These are phyloP conservation scores for Arbutus unedo DNA, from an alignment of 148 eudicot genomes.

Conservation along the genomic window DNA sequence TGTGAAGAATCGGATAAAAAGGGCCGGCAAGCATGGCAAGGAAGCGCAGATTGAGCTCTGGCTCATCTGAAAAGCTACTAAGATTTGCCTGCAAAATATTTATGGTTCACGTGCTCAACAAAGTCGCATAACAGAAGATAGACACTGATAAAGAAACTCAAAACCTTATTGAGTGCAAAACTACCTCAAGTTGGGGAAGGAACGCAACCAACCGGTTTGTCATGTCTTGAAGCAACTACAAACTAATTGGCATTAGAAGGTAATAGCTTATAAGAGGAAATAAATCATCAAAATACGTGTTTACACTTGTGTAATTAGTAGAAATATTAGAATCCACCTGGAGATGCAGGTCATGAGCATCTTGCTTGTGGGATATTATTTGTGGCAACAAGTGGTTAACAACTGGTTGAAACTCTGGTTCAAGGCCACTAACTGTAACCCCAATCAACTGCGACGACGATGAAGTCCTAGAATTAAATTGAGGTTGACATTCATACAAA, in stretches of 20 bases:
- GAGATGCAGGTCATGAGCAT: slow-evolving; percentile 57
- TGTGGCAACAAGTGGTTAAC: slow-evolving; percentile 62
- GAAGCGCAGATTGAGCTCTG: slow-evolving; percentile 56
- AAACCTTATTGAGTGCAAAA: slow-evolving; percentile 7
- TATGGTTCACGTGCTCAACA: slow-evolving; percentile 14
- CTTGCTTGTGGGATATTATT: slow-evolving; percentile 64
- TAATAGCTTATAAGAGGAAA: slow-evolving; percentile 8
- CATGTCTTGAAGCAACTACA: slow-evolving; percentile 84
- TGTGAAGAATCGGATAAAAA: slow-evolving; percentile 65
- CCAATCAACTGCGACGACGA: slow-evolving; percentile 64
- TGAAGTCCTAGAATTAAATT: slow-evolving; percentile 4
- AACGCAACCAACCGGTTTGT: slow-evolving; percentile 55
- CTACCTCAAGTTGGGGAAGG: slow-evolving; percentile 86
- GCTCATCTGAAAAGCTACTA: slow-evolving; percentile 54
- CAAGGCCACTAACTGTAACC: slow-evolving; percentile 64
- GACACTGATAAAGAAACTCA: background rate
- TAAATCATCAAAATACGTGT: slow-evolving; percentile 7
- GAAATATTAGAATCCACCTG: slow-evolving; percentile 47
- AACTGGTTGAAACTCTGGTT: slow-evolving; percentile 79
- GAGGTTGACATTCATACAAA: background rate
- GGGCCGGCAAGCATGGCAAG: slow-evolving; percentile 88
- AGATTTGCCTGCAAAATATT: slow-evolving; percentile 61
- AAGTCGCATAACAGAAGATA: background rate
- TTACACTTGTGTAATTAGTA: slow-evolving; percentile 9
- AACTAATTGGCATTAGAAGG: slow-evolving; percentile 38